A percentile compares a stretch with the other conserved stretches of the same genome.
Conservation (phyloP, 176 grass and related monocot species). For the Carex parvula region DNA sequence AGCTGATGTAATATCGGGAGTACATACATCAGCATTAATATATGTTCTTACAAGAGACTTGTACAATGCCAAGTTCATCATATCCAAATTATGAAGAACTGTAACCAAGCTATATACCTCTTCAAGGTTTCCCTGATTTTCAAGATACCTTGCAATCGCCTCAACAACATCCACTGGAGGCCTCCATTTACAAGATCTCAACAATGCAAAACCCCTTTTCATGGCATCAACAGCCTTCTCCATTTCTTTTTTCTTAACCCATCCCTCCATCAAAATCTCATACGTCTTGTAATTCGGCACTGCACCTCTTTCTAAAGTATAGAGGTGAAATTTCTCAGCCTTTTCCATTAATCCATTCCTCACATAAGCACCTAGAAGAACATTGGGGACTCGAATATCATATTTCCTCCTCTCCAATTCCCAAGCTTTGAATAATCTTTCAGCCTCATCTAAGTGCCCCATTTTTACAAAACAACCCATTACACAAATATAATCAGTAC, state of each 20-base stretch:
- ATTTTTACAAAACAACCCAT: slow-evolving; percentile 62
- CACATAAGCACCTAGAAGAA: slow-evolving; percentile 79
- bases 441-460: slow-evolving; percentile 48
- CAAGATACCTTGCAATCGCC: slow-evolving; percentile 56
- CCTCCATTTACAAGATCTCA: slow-evolving; percentile 64
- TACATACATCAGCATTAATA: slow-evolving; percentile 42
- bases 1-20: slow-evolving; percentile 47
- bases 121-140: slow-evolving; percentile 41
- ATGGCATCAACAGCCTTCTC: slow-evolving; percentile 68
- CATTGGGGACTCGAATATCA: slow-evolving; percentile 67
- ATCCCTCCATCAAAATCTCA: slow-evolving; percentile 83
- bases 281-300: slow-evolving; percentile 83
- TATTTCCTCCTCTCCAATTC: slow-evolving; percentile 47
- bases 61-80: slow-evolving; percentile 60
- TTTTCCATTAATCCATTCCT: slow-evolving; percentile 83
- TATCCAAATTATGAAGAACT: slow-evolving; percentile 45
- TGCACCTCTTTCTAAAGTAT: slow-evolving; percentile 63
- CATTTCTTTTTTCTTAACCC: slow-evolving; percentile 55
- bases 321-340: slow-evolving; percentile 64
- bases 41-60: slow-evolving; percentile 63
- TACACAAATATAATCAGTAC: slow-evolving; percentile 59
- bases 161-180: slow-evolving; percentile 41
- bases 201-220: slow-evolving; percentile 55
- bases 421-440: slow-evolving; percentile 72
- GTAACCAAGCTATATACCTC: slow-evolving; percentile 40